A percentile compares a stretch with the other conserved stretches of the same genome.
These are phyloP conservation scores for Mortierella sp. DNA, from an alignment of 371 early-diverging fungal genomes.

Conservation along the genomic window DNA sequence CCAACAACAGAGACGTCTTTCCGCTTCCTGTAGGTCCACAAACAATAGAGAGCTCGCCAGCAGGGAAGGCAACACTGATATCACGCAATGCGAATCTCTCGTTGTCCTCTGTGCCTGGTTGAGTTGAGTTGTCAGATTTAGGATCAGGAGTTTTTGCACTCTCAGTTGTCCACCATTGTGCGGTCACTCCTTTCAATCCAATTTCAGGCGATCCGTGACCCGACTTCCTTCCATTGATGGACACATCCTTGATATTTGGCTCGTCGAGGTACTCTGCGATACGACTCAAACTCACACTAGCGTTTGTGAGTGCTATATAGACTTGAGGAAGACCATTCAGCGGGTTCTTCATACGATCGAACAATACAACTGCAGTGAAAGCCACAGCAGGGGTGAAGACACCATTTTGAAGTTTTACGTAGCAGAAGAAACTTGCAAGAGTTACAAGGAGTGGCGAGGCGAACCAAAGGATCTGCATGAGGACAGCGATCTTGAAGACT, in stretches of 20 bases:
- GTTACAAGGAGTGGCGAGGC: constrained; percentile 69
- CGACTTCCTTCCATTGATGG: constrained; percentile 21
- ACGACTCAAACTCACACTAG: constrained; percentile 67
- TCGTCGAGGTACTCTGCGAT: constrained; percentile 68
- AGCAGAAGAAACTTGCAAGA: constrained; percentile 66
- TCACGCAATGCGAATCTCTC: constrained; percentile 62
- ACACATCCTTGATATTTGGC: constrained; percentile 59
- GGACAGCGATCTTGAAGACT: constrained; percentile 57
- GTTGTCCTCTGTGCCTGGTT: constrained; percentile 40
- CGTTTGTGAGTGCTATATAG: constrained; percentile 65
- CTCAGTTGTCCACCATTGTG: constrained; percentile 61
- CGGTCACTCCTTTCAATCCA: constrained; percentile 63
- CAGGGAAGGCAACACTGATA: constrained; percentile 66
- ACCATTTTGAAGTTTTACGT: constrained; percentile 67
- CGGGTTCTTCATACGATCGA: constrained; percentile 67
- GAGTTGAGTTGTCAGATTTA: constrained; percentile 5
- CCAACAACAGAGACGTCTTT: constrained; percentile 74
- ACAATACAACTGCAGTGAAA: constrained; percentile 72
- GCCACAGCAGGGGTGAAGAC: constrained; percentile 72
- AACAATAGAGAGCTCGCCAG: constrained; percentile 68
- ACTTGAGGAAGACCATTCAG: constrained; percentile 69
- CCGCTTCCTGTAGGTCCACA: constrained; percentile 75
- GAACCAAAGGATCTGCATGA: constrained; percentile 59
- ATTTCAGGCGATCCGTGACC: constrained; percentile 49
- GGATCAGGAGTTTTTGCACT: constrained; percentile 30